Conservation (phyloP, 176 grass and related monocot genomes). For the Alloteropsis semialata region DNA sequence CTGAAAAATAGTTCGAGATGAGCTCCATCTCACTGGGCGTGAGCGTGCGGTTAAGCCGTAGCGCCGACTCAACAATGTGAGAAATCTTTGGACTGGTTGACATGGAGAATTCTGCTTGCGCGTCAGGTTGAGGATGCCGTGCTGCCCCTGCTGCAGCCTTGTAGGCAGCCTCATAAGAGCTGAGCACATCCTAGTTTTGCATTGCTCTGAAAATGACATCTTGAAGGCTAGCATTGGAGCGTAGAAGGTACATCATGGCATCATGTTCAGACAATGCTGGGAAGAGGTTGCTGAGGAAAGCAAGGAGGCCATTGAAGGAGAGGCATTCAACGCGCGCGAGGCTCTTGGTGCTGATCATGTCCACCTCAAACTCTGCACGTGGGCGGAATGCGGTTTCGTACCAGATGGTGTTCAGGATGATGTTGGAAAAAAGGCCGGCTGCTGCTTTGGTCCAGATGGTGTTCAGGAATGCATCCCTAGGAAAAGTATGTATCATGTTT, state of each 20-base stretch:
- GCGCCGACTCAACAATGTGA: neutral
- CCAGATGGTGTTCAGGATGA: conserved; percentile 20
- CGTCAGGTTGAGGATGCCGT: conserved; percentile 8
- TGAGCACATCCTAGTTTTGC: neutral
- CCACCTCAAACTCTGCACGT: neutral
- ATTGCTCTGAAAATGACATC: conserved; percentile 4
- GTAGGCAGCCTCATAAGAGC: neutral
- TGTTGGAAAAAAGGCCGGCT: too few relatives aligned
- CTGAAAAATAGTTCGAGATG: neutral
- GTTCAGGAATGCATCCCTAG: too few relatives aligned
- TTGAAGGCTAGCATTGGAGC: neutral
- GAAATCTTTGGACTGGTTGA: neutral
- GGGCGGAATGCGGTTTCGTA: neutral
- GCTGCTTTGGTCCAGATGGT: too few relatives aligned
- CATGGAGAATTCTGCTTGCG: neutral
- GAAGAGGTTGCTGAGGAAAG: neutral
- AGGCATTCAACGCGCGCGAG: neutral
- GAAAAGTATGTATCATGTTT: too few relatives aligned
- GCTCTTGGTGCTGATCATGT: neutral
- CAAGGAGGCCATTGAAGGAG: neutral
- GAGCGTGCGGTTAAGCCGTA: neutral
- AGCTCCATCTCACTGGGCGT: neutral
- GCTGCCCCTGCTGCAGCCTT: neutral
- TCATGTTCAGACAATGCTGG: conserved; percentile 7
- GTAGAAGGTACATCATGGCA: neutral